Percentiles rank a stretch among this genome's conserved stretches.
These are phyloP conservation scores for Peronosclerospora sorghi DNA, from an alignment of 352 stramenopile genomes.

Conservation along the genomic window DNA sequence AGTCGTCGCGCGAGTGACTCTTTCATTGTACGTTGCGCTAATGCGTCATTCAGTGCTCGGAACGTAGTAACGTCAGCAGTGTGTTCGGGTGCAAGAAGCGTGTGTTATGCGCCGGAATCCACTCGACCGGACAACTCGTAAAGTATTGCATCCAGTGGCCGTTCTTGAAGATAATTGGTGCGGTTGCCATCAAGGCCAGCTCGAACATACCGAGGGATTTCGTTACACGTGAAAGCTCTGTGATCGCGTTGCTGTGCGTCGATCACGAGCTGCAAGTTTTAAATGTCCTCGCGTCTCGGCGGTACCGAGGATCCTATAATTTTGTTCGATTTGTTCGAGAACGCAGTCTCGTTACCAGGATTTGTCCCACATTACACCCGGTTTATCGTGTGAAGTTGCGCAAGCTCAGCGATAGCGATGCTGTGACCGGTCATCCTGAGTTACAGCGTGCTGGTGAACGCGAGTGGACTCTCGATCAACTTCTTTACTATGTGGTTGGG, in stretches of 20 bases:
- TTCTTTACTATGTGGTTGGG: too few relatives aligned
- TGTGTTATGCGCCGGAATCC: background rate
- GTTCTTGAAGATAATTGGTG: background rate
- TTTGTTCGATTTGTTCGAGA: background rate
- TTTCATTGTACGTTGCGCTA: background rate
- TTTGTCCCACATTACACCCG: background rate
- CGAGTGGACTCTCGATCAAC: too few relatives aligned
- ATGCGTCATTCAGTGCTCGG: background rate
- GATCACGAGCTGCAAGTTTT: background rate
- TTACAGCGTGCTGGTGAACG: too few relatives aligned
- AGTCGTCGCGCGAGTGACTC: background rate
- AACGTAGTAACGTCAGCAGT: background rate
- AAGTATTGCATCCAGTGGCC: slow-evolving; percentile 1
- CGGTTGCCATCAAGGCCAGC: too few relatives aligned
- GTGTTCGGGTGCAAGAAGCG: background rate
- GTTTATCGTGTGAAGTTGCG: too few relatives aligned
- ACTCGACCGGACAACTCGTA: background rate
- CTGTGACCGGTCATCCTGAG: too few relatives aligned
- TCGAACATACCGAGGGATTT: background rate
- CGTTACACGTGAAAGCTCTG: background rate
- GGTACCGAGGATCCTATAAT: background rate
- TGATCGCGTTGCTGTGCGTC: background rate
- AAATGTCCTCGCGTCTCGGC: background rate
- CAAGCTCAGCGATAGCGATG: too few relatives aligned
- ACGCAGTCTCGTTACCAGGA: background rate